These are phyloP conservation scores for Ganoderma boninense DNA, from an alignment of 1,284 basidiomycete genomes.

Conservation along the genomic window DNA sequence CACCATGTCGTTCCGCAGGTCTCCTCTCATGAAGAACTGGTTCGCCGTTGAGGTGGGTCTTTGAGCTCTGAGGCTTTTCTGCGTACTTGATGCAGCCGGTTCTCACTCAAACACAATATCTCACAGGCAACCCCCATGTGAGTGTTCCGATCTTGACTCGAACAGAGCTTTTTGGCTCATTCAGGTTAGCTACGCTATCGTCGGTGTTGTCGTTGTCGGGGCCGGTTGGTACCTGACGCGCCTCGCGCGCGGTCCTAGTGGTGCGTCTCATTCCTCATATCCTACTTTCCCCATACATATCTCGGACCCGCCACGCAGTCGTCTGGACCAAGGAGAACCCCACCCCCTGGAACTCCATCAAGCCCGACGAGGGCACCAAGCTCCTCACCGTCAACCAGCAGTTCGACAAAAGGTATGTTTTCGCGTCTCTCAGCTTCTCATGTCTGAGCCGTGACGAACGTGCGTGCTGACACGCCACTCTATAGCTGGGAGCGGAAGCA, in stretches of 20 bases:
- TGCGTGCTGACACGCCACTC: constrained; percentile 11
- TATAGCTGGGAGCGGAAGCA: constrained; percentile 76
- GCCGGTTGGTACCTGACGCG: constrained; percentile 77
- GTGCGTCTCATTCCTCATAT: constrained; percentile 51
- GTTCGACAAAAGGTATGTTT: constrained; percentile 70
- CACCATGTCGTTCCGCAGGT: constrained; percentile 41
- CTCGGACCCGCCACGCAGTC: constrained; percentile 51
- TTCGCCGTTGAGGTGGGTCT: constrained; percentile 78
- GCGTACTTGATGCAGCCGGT: neutral
- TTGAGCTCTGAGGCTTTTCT: constrained; percentile 6
- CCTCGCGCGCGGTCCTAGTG: constrained; percentile 72
- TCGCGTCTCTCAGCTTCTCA: constrained; percentile 8
- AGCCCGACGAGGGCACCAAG: constrained; percentile 77
- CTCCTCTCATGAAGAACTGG: constrained; percentile 75
- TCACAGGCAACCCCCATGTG: constrained; percentile 81
- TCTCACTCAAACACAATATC: constrained; percentile 8
- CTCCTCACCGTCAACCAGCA: constrained; percentile 72
- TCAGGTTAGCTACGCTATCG: constrained; percentile 67
- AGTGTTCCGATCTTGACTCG: constrained; percentile 40
- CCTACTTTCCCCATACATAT: neutral
- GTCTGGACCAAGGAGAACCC: constrained; percentile 85
- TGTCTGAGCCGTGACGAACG: constrained; percentile 16
- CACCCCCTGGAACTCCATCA: constrained; percentile 80
- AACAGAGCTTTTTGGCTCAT: constrained; percentile 12
- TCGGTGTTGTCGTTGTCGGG: constrained; percentile 70